Evolutionary conservation across 345 rosid genomes (phyloP).

Genomic region (Ceriops zippeliana): DNA sequence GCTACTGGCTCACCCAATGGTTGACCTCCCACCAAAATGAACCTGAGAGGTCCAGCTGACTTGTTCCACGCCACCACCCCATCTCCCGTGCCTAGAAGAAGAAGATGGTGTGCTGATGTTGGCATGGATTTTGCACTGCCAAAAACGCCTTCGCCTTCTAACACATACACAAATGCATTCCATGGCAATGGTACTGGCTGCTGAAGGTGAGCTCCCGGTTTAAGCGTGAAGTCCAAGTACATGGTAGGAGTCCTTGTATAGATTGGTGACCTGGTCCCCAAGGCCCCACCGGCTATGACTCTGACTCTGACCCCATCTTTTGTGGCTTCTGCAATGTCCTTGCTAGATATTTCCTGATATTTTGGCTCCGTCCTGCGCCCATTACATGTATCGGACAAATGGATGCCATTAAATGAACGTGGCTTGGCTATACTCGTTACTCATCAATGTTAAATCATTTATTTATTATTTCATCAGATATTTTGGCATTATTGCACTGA

Average conservation of each 20-base stretch:
- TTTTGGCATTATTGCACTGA: no score
- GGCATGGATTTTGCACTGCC: conserved; percentile 38
- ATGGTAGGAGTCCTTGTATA: conserved; percentile 90
- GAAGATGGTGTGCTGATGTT: conserved; percentile 49
- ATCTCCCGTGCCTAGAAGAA: conserved; percentile 57
- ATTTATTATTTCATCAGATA: no score
- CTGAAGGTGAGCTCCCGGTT: conserved; percentile 55
- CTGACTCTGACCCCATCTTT: conserved; percentile 65
- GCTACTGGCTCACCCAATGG: conserved; percentile 70
- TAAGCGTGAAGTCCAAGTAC: conserved; percentile 78
- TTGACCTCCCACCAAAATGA: conserved; percentile 74
- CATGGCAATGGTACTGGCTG: conserved; percentile 60
- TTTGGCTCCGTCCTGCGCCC: conserved; percentile 66
- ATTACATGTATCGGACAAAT: no score
- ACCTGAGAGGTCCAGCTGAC: conserved; percentile 50
- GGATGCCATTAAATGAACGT: no score
- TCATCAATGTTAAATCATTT: no score
- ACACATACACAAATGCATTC: conserved; percentile 69
- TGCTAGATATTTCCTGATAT: conserved; percentile 69
- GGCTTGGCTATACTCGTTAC: no score
- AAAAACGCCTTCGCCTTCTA: conserved; percentile 73
- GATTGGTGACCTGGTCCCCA: conserved; percentile 64
- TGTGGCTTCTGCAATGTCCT: conserved; percentile 58
- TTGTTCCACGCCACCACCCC: conserved; percentile 74
- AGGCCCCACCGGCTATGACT: conserved; percentile 81